Evolutionary conservation across 108 stramenopile genomes (phyloP).

Genomic region (Skeletonema grethae): DNA sequence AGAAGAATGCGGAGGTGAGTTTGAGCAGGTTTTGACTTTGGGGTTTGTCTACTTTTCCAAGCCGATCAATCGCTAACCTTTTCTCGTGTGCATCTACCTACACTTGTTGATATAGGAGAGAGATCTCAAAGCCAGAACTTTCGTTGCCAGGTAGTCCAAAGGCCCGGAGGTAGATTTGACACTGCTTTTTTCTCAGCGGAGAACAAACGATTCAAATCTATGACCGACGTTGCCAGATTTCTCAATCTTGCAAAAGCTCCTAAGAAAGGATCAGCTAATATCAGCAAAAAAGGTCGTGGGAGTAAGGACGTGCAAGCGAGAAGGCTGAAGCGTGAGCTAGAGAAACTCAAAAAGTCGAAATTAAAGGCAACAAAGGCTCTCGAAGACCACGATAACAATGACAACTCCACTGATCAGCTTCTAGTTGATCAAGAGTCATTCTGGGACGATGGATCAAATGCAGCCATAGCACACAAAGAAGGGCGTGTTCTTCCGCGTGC

Average conservation of each 20-base stretch:
- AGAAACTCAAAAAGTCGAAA: slow-evolving; percentile 65
- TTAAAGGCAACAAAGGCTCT: slow-evolving; percentile 63
- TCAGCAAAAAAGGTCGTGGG: slow-evolving; percentile 29
- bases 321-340: slow-evolving; percentile 73
- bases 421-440: slow-evolving; percentile 52
- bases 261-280: slow-evolving; percentile 1
- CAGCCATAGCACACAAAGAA: slow-evolving; percentile 30
- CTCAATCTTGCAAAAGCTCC: slow-evolving; percentile 56
- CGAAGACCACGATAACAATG: slow-evolving; percentile 68
- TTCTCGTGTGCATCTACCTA: not conserved
- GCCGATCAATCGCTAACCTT: not conserved
- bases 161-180: slow-evolving; percentile 71
- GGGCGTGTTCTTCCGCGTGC: slow-evolving; percentile 33
- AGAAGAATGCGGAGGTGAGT: slow-evolving; percentile 68
- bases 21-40: slow-evolving; percentile 1
- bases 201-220: slow-evolving; percentile 74
- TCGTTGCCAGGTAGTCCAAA: slow-evolving; percentile 42
- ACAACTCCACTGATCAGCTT: slow-evolving; percentile 50
- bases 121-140: slow-evolving; percentile 36
- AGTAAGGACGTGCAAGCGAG: slow-evolving; percentile 72
- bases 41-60: not conserved
- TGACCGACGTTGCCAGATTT: slow-evolving; percentile 76
- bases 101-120: slow-evolving; percentile 22
- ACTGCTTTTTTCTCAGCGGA: slow-evolving; percentile 68
- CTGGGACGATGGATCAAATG: slow-evolving; percentile 28